Conservation (phyloP, 768 basidiomycete genomes). For the Lactifluus echinatus region DNA sequence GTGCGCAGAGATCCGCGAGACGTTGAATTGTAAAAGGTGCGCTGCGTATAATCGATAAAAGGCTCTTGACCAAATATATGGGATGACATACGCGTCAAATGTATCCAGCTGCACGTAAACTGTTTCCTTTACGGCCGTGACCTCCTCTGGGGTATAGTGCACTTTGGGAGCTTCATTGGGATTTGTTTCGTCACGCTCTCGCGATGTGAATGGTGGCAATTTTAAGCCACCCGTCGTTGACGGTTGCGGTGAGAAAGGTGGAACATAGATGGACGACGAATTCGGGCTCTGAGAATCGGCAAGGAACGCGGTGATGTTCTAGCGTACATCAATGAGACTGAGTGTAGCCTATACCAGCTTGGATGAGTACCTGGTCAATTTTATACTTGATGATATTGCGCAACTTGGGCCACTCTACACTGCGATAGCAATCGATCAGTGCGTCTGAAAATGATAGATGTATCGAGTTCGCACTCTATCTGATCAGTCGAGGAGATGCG, state of each 20-base stretch:
- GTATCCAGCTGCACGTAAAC: conserved; percentile 61
- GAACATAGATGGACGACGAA: conserved; percentile 34
- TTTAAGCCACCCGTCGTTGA: conserved; percentile 50
- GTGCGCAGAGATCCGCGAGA: conserved; percentile 69
- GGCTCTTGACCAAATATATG: neutral
- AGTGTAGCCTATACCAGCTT: neutral
- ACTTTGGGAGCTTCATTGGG: conserved; percentile 46
- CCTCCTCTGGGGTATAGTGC: conserved; percentile 54
- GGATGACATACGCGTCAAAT: conserved; percentile 57
- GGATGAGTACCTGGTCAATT: conserved; percentile 47
- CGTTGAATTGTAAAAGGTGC: conserved; percentile 89
- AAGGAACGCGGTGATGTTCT: conserved; percentile 31
- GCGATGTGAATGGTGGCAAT: conserved; percentile 64
- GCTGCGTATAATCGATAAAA: conserved; percentile 28
- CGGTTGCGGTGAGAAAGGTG: conserved; percentile 30
- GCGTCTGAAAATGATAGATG: neutral
- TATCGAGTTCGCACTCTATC: conserved; percentile 39
- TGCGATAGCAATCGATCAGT: conserved; percentile 23
- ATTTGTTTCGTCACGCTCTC: conserved; percentile 41
- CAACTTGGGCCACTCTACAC: conserved; percentile 61
- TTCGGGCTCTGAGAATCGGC: conserved; percentile 24
- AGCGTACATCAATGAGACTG: neutral
- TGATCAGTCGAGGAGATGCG: conserved; percentile 57
- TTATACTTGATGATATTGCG: conserved; percentile 67
- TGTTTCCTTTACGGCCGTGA: conserved; percentile 42